Evolutionary conservation across 495 filamentous ascomycete genomes (phyloP), one percentile per base, ranked within the genome.

Genomic region (Neurospora pannonica): DNA sequence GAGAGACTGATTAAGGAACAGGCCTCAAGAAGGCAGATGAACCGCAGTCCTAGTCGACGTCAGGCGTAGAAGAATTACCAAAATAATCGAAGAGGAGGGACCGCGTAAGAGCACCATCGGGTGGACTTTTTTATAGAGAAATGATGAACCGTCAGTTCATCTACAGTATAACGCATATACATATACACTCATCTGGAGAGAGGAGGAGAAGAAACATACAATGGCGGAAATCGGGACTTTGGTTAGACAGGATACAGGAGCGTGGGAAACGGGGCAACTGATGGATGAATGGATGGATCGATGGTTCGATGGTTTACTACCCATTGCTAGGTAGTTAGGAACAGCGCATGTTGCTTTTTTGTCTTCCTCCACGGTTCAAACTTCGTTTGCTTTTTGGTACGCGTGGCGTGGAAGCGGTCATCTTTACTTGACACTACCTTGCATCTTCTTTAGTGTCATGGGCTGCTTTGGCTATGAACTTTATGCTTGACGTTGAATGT

Each of bases 1-100:
- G 79, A 79, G 69, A 72, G 74, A 8, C 72, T 86, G 60, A 78
- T 86, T 71, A 76, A 76, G 24, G 83, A 86, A 54, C 79, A 77
- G 74, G 72, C 78, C 11, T 71, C 75, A 11, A 81, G 76, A 74
- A 83, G 76, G 72, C 72, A 71, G 21, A 34, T 67, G 54, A 77
- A 81, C n/a, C 76, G 80, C 39, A 80, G 80, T 46, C 77, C 80
- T 34, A 80, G 76, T 72, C 76, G 78, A 46, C 48, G 79, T 67
- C 71, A 74, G 72, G 76, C 28, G 54, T 67, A 67, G 15, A 19
- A 67, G 54, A 31, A 67, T 36, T 8, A 62, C 54, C 54, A 67
- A 67, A 17, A 67, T 67, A 36, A 67, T 67, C 28, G 28, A 67
- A 67, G 28, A 67, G 54, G 15, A 36, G 5, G 24, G 24, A 31